Evolutionary conservation across 176 grass and related monocot species (phyloP).

Genomic region (Miscanthus lutarioriparius): DNA sequence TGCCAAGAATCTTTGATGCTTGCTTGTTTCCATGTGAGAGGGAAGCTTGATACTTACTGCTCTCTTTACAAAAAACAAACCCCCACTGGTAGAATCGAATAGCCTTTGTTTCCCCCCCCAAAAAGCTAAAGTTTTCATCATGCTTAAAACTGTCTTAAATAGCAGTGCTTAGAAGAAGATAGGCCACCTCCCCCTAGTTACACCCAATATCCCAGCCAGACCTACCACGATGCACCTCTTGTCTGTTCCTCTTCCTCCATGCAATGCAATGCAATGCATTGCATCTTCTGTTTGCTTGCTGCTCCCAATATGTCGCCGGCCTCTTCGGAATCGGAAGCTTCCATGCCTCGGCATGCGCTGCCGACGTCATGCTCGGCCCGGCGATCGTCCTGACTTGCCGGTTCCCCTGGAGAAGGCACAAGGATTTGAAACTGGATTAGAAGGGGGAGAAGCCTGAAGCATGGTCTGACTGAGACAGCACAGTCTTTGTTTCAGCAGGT

Average conservation of each 20-base stretch:
- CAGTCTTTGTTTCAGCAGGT: slow-evolving; percentile 36
- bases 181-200: slow-evolving; percentile 51
- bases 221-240: slow-evolving; percentile 43
- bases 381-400: slow-evolving; percentile 61
- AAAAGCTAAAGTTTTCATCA: slow-evolving; percentile 52
- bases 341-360: background rate
- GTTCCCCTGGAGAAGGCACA: slow-evolving; percentile 48
- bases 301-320: slow-evolving; percentile 11
- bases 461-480: background rate
- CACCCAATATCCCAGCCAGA: slow-evolving; percentile 55
- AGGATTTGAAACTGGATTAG: slow-evolving; percentile 7
- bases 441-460: background rate
- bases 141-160: slow-evolving; percentile 71
- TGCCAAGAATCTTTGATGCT: slow-evolving; percentile 64
- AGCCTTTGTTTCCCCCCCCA: slow-evolving; percentile 42
- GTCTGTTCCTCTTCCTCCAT: slow-evolving; percentile 41
- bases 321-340: slow-evolving; percentile 34
- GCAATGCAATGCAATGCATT: slow-evolving; percentile 35
- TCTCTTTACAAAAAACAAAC: slow-evolving; percentile 43
- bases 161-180: slow-evolving; percentile 63
- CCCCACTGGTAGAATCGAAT: slow-evolving; percentile 48
- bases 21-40: slow-evolving; percentile 47
- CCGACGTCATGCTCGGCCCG: slow-evolving; percentile 48
- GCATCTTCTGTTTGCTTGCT: slow-evolving; percentile 18
- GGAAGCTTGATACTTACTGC: slow-evolving; percentile 48